Evolutionary conservation across 2,329 filamentous ascomycete species (phyloP), one percentile per base, ranked within the genome.

Genomic region (Cryphonectria naterciae): DNA sequence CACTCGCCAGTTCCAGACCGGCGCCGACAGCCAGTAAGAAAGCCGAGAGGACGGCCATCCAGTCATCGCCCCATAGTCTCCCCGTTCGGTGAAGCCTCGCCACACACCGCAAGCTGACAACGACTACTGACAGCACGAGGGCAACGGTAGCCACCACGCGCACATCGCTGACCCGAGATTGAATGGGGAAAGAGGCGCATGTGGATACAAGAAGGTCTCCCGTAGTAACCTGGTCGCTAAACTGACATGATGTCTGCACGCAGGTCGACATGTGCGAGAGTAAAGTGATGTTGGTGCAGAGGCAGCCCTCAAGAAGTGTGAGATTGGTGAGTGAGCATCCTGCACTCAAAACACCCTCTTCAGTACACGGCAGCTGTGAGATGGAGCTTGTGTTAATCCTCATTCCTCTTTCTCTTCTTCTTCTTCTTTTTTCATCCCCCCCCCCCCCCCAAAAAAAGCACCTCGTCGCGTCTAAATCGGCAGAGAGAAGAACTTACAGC

Each of bases 1-100:
- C 56, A 19, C 56, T 60, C 56, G 25, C 56, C 56, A 60, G 56
- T 60, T 60, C 56, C 56, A 60, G 56, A 25, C 56, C 17, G 32
- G 56, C 56, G 32, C 56, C 56, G 3, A 60, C 56, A 60, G 25
- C 56, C 56, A 60, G 25, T 7, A 60, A 19, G 17, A 60, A 6
- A 2, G 56, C 56, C 56, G 56, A 28, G 32, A 35, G 4, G 17
- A 35, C 56, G 10, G 56, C 56, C 25, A 35, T 17, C 56, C 56
- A 60, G 32, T 60, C 56, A 35, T 60, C 56, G 25, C 56, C 19
- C 56, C 56, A 60, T 10, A 60, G 25, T 5, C 25, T 60, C 19
- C 56, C 56, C 1, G 56, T 60, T 2, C 56, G 56, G 19, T 60
- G 56, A 35, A 60, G 25, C 32, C 56, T 25, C 19, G 56, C 56